A percentile compares a stretch with the other conserved stretches of the same genome.
These are phyloP conservation scores for Carex myosuroides DNA, from an alignment of 176 grass and related monocot genomes.

Conservation along the genomic window DNA sequence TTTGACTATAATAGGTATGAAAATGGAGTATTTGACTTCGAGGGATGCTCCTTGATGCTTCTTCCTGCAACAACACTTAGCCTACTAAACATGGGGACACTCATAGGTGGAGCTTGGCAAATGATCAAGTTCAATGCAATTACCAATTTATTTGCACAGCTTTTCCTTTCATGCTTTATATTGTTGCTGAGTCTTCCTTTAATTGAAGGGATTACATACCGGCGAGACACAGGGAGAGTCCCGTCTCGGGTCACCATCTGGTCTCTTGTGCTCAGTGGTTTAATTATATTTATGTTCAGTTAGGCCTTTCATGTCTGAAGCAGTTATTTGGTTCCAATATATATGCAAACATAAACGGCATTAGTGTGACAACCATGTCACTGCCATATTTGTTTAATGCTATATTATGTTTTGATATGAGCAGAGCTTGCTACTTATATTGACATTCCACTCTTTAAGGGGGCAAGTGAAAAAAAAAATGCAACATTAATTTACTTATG, in stretches of 20 bases:
- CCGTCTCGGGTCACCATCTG: not conserved
- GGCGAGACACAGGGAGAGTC: constrained; percentile 28
- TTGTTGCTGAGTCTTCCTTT: constrained; percentile 36
- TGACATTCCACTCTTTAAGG: not conserved
- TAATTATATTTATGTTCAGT: constrained; percentile 19
- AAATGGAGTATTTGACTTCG: constrained; percentile 42
- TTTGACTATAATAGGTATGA: constrained; percentile 19
- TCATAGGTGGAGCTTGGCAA: constrained; percentile 28
- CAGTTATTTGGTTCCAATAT: not conserved
- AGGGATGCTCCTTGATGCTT: constrained; percentile 36
- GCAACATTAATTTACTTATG: not conserved
- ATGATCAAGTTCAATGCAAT: not conserved
- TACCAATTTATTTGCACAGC: constrained; percentile 18
- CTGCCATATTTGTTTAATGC: not conserved
- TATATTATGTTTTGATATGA: not conserved
- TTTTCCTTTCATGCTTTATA: constrained; percentile 36
- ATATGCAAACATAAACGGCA: not conserved
- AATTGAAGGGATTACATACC: constrained; percentile 41
- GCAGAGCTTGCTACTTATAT: not conserved
- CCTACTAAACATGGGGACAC: constrained; percentile 31
- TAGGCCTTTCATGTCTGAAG: not conserved
- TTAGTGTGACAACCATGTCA: not conserved
- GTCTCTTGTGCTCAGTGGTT: constrained; percentile 19
- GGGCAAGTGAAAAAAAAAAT: not conserved
- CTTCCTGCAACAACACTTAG: constrained; percentile 53